Percentiles rank a stretch among this genome's conserved stretches.
phyloP scores from a whole-genome alignment of 306 rosid genomes.

The Fragaria vesca region DNA sequence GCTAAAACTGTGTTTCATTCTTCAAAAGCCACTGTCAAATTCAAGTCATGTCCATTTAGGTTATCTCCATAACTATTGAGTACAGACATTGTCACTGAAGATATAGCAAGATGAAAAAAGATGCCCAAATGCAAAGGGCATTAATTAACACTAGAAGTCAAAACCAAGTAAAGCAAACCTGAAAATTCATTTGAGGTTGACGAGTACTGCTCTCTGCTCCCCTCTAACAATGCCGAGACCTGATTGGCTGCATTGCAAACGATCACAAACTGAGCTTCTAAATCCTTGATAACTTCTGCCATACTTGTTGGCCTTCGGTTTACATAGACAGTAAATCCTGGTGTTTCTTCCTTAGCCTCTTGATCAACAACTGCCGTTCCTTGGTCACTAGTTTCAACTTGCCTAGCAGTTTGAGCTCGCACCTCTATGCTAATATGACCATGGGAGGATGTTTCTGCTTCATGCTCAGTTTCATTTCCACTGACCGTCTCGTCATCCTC shows the following conservation, averaged over 20 bases:
- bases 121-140: constrained; percentile 3
- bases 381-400: constrained; percentile 42
- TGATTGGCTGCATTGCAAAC: constrained; percentile 73
- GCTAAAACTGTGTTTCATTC: not conserved
- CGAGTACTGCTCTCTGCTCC: constrained; percentile 51
- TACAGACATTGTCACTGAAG: not conserved
- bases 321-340: constrained; percentile 78
- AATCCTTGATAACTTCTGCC: constrained; percentile 77
- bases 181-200: constrained; percentile 59
- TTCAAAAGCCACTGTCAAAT: not conserved
- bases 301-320: constrained; percentile 80
- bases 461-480: constrained; percentile 35
- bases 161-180: constrained; percentile 43
- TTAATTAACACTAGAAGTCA: not conserved
- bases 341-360: constrained; percentile 63
- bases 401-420: constrained; percentile 53
- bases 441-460: constrained; percentile 28
- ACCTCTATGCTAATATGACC: constrained; percentile 38
- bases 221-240: constrained; percentile 72
- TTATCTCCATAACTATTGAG: not conserved
- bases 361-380: constrained; percentile 41
- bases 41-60: not conserved
- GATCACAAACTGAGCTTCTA: constrained; percentile 66
- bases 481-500: constrained; percentile 39
- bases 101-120: not conserved